phyloP scores from a whole-genome alignment of 148 eudicot genomes.

The Camellia sinensis region DNA sequence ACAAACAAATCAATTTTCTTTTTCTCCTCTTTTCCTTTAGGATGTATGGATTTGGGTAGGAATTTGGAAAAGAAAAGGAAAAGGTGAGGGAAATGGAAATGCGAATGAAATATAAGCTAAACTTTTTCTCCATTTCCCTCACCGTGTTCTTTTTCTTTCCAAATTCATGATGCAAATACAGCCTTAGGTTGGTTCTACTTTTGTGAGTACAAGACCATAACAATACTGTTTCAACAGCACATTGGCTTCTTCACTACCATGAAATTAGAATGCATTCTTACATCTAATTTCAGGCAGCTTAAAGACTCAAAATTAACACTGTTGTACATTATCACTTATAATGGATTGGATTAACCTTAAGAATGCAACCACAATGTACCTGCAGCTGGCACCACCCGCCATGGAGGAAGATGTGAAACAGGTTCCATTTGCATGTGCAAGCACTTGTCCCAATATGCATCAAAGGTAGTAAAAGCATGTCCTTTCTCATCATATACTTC shows the following conservation, averaged over 20 bases:
- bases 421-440: constrained; percentile 56
- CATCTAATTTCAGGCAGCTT: not conserved
- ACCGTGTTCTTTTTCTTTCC: no score
- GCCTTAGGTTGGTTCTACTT: not conserved
- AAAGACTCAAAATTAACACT: not conserved
- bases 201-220: not conserved
- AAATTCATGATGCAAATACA: no score
- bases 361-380: constrained; percentile 33
- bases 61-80: no score
- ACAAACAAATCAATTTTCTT: not conserved
- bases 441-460: constrained; percentile 79
- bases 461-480: constrained; percentile 68
- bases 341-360: not conserved
- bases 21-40: not conserved
- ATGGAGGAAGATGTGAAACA: constrained; percentile 66
- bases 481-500: constrained; percentile 79
- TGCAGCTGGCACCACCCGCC: constrained; percentile 59
- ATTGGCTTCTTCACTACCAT: not conserved
- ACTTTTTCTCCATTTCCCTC: no score
- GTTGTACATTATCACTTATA: not conserved
- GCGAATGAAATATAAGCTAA: no score
- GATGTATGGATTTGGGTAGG: no score
- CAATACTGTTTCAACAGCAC: not conserved
- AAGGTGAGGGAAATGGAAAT: no score
- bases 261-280: not conserved